Evolutionary conservation across 371 early-diverging fungal species (phyloP), one percentile per base, ranked within the genome.

Genomic region (Thermomucor indicae-seudaticae): DNA sequence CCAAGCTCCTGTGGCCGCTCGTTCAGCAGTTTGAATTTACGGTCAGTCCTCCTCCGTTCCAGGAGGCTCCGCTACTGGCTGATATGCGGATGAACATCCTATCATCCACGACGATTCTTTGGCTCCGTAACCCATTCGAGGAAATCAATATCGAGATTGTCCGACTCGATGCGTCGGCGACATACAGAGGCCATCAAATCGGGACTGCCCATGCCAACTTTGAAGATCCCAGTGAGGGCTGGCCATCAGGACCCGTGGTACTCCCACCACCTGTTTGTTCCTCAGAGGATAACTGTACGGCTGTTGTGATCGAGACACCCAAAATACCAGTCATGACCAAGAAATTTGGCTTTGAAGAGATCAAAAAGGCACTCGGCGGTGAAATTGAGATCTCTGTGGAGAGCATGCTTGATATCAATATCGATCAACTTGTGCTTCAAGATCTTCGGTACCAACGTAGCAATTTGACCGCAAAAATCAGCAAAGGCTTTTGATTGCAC

Each of bases 21-120:
- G 40, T 76, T 24, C 48, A 58, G 6, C 25, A 55, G 10, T 40
- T 76, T 29, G 46, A 31, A 24, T 76, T 76, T 42, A 40, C 47
- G 14, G 61, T 70, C 5, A 52, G 48, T 3, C 55, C 63, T 11
- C 76, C 76, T 39, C 53, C 39, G 3, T 64, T 76, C 35, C 52
- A 58, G 32, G 59, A 62, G 23, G 48, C 44, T 4, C 59, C 75
- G 5, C 20, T 76, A 14, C 38, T 76, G 34, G 57, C 59, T 19
- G 67, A 67, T 16, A 62, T 67, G 42, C 67, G 64, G 40, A 59
- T 76, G 58, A 68, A 72, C 28, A 46, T 76, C 1, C 24, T 72
- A 6, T 76, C 76, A 6, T 76, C 76, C 3, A 70, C 72, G 2
- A 62, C 62, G 2, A 42, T 70, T 4, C 49, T 72, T 32, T 72